A percentile compares a stretch with the other conserved stretches of the same genome.
These are phyloP conservation scores for Trichosporon faecale DNA, from an alignment of 1,284 basidiomycete genomes.

Conservation along the genomic window DNA sequence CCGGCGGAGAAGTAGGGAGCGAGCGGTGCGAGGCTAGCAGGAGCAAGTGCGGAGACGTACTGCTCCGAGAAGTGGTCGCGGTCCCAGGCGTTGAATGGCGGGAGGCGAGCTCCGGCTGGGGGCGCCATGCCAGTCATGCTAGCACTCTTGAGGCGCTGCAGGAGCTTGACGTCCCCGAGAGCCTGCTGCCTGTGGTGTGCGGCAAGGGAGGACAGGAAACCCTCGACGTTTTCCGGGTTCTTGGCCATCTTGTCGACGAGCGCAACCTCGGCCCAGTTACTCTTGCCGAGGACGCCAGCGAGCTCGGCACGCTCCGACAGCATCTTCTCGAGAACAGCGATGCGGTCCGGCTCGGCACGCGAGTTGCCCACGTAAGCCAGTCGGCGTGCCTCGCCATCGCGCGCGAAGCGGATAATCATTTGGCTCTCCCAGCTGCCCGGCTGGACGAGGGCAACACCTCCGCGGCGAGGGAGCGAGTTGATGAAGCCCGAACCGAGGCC, in stretches of 20 bases:
- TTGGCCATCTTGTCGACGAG: constrained; percentile 93
- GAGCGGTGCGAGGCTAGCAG: constrained; percentile 59
- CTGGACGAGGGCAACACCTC: constrained; percentile 62
- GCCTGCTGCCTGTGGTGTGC: constrained; percentile 73
- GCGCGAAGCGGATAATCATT: constrained; percentile 84
- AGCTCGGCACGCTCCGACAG: constrained; percentile 71
- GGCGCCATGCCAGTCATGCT: constrained; percentile 55
- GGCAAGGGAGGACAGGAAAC: constrained; percentile 75
- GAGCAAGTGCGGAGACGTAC: constrained; percentile 51
- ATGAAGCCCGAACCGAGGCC: constrained; percentile 48
- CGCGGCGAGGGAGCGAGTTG: constrained; percentile 59
- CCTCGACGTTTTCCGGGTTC: constrained; percentile 79
- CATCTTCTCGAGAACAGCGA: constrained; percentile 68
- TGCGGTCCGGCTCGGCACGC: constrained; percentile 54
- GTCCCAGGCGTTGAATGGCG: constrained; percentile 84
- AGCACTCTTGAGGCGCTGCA: constrained; percentile 70
- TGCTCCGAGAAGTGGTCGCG: constrained; percentile 69
- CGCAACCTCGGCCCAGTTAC: constrained; percentile 78
- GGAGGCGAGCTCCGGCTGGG: constrained; percentile 53
- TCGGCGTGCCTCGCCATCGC: constrained; percentile 73
- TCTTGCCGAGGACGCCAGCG: constrained; percentile 73
- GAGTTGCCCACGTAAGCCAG: constrained; percentile 72
- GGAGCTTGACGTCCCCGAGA: constrained; percentile 64
- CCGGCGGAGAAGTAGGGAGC: constrained; percentile 71
- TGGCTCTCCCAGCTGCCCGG: constrained; percentile 84